These are phyloP conservation scores for Luzula sylvatica DNA, from an alignment of 176 grass and related monocot genomes.

Conservation along the genomic window DNA sequence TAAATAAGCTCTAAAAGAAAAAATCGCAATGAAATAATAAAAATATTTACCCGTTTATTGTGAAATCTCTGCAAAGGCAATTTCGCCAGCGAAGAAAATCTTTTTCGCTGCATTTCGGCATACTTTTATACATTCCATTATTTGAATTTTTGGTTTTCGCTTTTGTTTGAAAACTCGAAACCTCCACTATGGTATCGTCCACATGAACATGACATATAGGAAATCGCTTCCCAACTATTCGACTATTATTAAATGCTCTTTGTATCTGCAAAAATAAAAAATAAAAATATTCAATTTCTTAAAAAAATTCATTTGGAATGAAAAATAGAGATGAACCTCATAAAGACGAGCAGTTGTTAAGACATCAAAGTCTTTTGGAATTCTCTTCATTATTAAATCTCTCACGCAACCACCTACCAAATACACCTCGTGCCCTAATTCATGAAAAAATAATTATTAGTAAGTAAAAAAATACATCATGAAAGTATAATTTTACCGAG, in stretches of 20 bases:
- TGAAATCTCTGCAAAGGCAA: slow-evolving; percentile 76
- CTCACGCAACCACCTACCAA: slow-evolving; percentile 88
- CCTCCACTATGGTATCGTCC: slow-evolving; percentile 59
- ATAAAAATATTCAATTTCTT: not conserved
- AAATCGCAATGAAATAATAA: slow-evolving; percentile 9
- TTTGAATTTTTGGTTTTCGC: slow-evolving; percentile 34
- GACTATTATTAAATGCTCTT: slow-evolving; percentile 56
- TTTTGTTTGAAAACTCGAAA: slow-evolving; percentile 84
- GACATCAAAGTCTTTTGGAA: slow-evolving; percentile 91
- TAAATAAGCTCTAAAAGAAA: not conserved
- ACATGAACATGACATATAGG: slow-evolving; percentile 90
- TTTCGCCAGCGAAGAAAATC: slow-evolving; percentile 90
- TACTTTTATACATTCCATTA: slow-evolving; percentile 24
- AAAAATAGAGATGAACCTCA: slow-evolving; percentile 40
- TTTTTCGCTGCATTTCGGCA: slow-evolving; percentile 48
- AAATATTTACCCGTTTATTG: slow-evolving; percentile 71
- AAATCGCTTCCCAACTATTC: slow-evolving; percentile 82
- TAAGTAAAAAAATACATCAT: not conserved
- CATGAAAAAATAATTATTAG: slow-evolving; percentile 2
- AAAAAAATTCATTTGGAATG: not conserved
- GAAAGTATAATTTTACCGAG: not conserved
- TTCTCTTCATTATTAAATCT: slow-evolving; percentile 93
- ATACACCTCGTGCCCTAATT: slow-evolving; percentile 84
- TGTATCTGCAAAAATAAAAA: slow-evolving; percentile 47
- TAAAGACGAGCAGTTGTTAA: slow-evolving; percentile 82